A percentile compares a stretch with the other conserved stretches of the same genome.
Evolutionary conservation across 2,329 filamentous ascomycete genomes (phyloP).

Genomic region (Pestalotiopsis fici): DNA sequence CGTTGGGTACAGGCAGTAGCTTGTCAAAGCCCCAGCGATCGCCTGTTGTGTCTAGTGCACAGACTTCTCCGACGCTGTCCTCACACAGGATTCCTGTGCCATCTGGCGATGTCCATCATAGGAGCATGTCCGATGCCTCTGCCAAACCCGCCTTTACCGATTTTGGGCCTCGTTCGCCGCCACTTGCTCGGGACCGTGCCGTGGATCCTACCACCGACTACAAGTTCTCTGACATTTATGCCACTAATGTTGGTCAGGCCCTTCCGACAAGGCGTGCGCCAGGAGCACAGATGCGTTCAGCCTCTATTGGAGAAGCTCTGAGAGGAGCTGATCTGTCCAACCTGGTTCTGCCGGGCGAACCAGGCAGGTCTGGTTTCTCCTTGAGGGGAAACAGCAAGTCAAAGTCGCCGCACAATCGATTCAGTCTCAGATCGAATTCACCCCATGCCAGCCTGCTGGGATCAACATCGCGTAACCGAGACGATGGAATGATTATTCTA

Average conservation of each 20-base stretch:
- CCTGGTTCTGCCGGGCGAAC: constrained; percentile 49
- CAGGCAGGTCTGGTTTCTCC: constrained; percentile 42
- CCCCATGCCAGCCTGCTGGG: constrained; percentile 35
- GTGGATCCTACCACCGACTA: constrained; percentile 54
- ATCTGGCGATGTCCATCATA: constrained; percentile 36
- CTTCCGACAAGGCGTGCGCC: constrained; percentile 41
- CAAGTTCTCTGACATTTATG: constrained; percentile 62
- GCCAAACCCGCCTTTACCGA: constrained; percentile 41
- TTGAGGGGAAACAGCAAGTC: constrained; percentile 45
- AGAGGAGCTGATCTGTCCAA: constrained; percentile 51
- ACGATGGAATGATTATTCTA: constrained; percentile 48
- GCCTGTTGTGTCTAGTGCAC: constrained; percentile 40
- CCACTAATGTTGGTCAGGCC: constrained; percentile 49
- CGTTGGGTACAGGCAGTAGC: constrained; percentile 43
- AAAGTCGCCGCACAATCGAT: constrained; percentile 53
- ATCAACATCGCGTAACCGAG: constrained; percentile 34
- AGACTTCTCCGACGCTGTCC: constrained; percentile 46
- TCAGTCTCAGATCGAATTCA: constrained; percentile 52
- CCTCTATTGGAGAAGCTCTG: constrained; percentile 55
- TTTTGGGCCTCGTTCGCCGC: constrained; percentile 42
- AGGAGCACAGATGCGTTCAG: constrained; percentile 28
- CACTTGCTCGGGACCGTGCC: constrained; percentile 18
- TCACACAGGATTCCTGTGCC: constrained; percentile 31
- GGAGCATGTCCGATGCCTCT: constrained; percentile 58
- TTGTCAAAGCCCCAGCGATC: constrained; percentile 2